phyloP scores from a whole-genome alignment of 2,329 filamentous ascomycete species.

The Fonsecaea monophora region DNA sequence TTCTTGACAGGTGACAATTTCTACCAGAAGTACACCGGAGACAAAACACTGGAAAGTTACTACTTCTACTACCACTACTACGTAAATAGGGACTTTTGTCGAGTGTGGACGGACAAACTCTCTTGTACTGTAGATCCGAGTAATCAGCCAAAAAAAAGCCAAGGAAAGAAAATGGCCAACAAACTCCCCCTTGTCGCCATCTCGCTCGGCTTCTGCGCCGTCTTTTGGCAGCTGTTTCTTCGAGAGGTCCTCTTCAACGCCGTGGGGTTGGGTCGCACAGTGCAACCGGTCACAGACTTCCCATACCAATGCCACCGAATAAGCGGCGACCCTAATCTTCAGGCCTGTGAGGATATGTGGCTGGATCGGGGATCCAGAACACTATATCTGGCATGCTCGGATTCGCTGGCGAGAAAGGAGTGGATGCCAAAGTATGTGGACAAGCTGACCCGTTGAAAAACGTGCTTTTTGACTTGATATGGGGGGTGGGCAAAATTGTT shows the following conservation, averaged over 20 bases:
- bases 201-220: conserved; percentile 36
- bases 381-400: conserved; percentile 42
- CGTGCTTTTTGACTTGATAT: too few species aligned
- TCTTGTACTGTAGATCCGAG: not conserved
- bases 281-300: conserved; percentile 45
- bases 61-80: too few species aligned
- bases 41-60: too few species aligned
- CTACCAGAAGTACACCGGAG: too few species aligned
- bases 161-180: conserved; percentile 16
- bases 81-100: too few species aligned
- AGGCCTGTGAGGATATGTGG: conserved; percentile 45
- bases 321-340: conserved; percentile 41
- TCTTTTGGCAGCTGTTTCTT: conserved; percentile 44
- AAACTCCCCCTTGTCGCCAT: conserved; percentile 23
- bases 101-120: not conserved
- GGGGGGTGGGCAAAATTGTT: not conserved
- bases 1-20: too few species aligned
- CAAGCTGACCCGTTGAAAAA: not conserved
- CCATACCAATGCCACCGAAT: conserved; percentile 42
- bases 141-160: not conserved
- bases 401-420: conserved; percentile 34
- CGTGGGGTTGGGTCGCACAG: conserved; percentile 43
- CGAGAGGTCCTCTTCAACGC: conserved; percentile 41
- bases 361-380: conserved; percentile 40
- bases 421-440: conserved; percentile 41